Conservation (phyloP, 2,329 filamentous ascomycete species). For the Cladosporium halotolerans region DNA sequence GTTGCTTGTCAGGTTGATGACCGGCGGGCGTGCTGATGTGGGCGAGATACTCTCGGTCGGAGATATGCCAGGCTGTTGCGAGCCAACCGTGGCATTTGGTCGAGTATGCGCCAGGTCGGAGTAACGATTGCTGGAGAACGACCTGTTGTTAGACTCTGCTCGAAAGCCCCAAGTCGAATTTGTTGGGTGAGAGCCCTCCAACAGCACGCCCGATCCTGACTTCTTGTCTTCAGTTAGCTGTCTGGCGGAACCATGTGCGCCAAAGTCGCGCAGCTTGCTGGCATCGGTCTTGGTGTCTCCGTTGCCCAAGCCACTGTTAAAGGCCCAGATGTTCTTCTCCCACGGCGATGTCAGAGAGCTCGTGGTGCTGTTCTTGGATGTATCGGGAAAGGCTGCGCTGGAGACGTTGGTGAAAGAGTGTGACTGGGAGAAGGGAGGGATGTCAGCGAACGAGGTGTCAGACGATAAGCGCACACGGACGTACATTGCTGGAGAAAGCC, state of each 20-base stretch:
- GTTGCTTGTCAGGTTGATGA: conserved; percentile 22
- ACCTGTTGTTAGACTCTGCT: neutral
- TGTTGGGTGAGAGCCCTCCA: conserved; percentile 3
- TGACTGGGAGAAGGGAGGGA: conserved; percentile 13
- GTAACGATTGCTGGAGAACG: neutral
- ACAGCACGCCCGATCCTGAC: conserved; percentile 3
- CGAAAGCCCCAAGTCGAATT: neutral
- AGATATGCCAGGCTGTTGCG: conserved; percentile 10
- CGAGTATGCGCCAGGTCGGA: neutral
- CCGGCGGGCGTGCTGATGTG: conserved; percentile 19
- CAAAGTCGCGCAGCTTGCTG: conserved; percentile 11
- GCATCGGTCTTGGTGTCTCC: conserved; percentile 19
- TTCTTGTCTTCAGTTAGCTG: conserved; percentile 1
- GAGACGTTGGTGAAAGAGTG: conserved; percentile 20
- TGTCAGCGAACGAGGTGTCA: conserved; percentile 1
- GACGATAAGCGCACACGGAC: neutral
- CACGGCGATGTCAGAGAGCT: neutral
- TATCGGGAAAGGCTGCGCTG: neutral
- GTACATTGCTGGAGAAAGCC: conserved; percentile 19
- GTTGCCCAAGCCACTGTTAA: conserved; percentile 20
- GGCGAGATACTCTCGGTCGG: conserved; percentile 18
- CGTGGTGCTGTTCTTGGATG: neutral
- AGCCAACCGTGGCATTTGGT: conserved; percentile 16
- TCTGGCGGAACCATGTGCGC: neutral
- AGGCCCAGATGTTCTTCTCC: conserved; percentile 18